A percentile compares a stretch with the other conserved stretches of the same genome.
Evolutionary conservation across 257 asterid genomes (phyloP).

Genomic region (Rehmannia glutinosa): DNA sequence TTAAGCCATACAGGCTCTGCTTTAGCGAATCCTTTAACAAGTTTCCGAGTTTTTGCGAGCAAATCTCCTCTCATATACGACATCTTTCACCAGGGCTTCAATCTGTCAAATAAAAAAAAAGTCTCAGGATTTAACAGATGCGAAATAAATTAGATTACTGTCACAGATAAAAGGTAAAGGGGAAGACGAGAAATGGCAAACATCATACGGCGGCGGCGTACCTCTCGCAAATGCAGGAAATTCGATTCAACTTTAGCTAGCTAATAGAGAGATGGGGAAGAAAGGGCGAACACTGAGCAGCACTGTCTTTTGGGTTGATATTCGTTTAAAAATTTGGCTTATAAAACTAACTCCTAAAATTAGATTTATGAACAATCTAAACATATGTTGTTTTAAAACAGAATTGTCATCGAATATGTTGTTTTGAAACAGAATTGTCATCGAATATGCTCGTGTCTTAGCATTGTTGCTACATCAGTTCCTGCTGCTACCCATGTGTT

Average conservation of each 20-base stretch:
- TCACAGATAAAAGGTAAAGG: background rate
- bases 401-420: too few species aligned
- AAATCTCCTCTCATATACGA: conserved; percentile 84
- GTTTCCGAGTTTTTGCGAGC: conserved; percentile 68
- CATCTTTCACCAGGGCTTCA: conserved; percentile 33
- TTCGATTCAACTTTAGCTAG: too few species aligned
- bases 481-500: background rate
- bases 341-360: too few species aligned
- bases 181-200: too few species aligned
- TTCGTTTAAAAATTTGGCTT: too few species aligned
- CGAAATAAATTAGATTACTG: too few species aligned
- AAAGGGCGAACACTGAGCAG: background rate
- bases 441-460: background rate
- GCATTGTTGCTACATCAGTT: background rate
- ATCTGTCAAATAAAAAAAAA: background rate
- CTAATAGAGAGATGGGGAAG: background rate
- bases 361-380: too few species aligned
- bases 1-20: conserved; percentile 94
- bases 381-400: too few species aligned
- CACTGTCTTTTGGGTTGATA: background rate
- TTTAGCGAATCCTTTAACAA: conserved; percentile 86
- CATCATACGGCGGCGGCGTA: background rate
- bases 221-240: background rate
- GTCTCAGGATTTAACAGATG: too few species aligned
- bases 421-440: background rate